phyloP scores from a whole-genome alignment of 306 rosid species.

The Prunus salicina region DNA sequence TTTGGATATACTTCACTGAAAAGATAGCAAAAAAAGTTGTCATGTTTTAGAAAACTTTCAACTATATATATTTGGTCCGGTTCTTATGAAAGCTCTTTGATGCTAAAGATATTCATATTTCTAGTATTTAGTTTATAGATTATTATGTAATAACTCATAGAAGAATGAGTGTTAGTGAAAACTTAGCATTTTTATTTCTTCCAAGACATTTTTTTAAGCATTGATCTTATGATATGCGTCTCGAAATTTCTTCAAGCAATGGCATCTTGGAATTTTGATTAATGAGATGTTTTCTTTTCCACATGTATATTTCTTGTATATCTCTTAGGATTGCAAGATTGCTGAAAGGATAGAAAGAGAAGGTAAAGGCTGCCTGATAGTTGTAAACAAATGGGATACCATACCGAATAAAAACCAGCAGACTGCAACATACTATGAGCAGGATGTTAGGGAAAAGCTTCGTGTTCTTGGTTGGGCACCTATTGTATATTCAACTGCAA shows the following conservation, averaged over 20 bases:
- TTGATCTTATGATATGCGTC: background rate
- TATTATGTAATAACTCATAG: background rate
- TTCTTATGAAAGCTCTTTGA: background rate
- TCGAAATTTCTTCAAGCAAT: background rate
- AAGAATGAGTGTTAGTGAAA: background rate
- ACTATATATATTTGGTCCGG: background rate
- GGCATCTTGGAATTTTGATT: background rate
- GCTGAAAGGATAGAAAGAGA: conserved; percentile 94
- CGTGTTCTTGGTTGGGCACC: conserved; percentile 88
- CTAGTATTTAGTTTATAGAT: background rate
- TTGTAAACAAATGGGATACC: conserved; percentile 97
- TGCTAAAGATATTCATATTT: background rate
- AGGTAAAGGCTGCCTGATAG: conserved; percentile 94
- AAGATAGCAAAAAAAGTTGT: background rate
- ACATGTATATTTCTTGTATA: background rate
- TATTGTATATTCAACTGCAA: conserved; percentile 84
- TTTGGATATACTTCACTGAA: background rate
- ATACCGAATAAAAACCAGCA: conserved; percentile 90
- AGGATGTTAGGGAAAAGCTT: conserved; percentile 92
- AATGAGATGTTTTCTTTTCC: background rate
- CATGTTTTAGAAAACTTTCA: background rate
- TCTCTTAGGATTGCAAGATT: conserved; percentile 78
- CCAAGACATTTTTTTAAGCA: background rate
- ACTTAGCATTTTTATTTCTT: background rate
- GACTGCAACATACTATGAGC: conserved; percentile 79